These are phyloP conservation scores for Babesia ovata DNA, from an alignment of 169 alveolate species.

Conservation along the genomic window DNA sequence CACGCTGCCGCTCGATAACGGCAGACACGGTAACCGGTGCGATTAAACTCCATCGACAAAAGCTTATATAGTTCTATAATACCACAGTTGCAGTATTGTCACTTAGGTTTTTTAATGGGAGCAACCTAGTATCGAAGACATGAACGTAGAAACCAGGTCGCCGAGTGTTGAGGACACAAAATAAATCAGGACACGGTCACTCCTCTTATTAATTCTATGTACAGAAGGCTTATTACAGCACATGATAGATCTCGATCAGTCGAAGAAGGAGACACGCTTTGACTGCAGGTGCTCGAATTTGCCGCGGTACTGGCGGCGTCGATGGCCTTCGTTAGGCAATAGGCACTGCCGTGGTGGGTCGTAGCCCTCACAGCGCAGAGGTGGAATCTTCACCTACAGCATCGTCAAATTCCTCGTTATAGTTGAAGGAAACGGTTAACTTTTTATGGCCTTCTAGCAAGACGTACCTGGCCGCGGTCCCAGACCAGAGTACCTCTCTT, in stretches of 20 bases:
- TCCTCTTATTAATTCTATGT: neutral
- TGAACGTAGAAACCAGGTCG: no score
- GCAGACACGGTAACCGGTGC: no score
- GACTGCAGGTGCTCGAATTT: conserved; percentile 54
- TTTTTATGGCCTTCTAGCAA: neutral
- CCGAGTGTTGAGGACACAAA: no score
- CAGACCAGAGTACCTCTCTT: conserved; percentile 82
- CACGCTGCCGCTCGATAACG: no score
- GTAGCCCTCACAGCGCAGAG: conserved; percentile 74
- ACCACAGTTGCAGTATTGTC: no score
- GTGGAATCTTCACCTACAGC: conserved; percentile 77
- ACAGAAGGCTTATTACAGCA: neutral
- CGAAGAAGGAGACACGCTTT: conserved; percentile 58
- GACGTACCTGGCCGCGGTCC: conserved; percentile 83
- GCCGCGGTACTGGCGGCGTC: conserved; percentile 57
- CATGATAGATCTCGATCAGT: neutral
- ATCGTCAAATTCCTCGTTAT: neutral
- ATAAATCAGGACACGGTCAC: no score
- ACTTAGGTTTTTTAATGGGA: no score
- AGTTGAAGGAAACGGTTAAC: neutral
- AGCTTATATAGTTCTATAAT: no score
- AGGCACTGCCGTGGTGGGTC: conserved; percentile 79
- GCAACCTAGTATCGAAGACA: no score
- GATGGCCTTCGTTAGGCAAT: conserved; percentile 62
- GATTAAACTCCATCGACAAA: no score